Evolutionary conservation across 2,329 filamentous ascomycete genomes (phyloP), one percentile per base, ranked within the genome.

Genomic region (Neocucurbitaria cava): DNA sequence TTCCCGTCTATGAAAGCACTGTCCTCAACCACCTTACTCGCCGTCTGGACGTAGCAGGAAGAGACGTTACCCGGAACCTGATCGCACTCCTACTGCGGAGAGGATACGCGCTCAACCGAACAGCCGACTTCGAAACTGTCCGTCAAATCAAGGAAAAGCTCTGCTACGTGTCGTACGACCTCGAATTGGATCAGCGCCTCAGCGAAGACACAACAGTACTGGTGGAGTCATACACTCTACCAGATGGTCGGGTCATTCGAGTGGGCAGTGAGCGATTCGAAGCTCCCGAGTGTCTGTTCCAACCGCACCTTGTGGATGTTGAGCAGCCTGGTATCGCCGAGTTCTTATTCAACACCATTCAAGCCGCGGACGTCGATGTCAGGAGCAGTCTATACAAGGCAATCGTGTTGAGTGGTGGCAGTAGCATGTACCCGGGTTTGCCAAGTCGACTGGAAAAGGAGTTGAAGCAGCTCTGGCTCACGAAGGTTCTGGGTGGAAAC

Each of bases 101-200:
- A 66, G 95, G 95, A 40, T 99, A 99, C 77, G 92, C 95, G 31
- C 87, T 99, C 59, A 99, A 99, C 86, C 88, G 95, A 76, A 99
- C 95, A 11, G 95, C 95, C 74, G 95, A 99, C 77, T 99, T 99
- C 77, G 95, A 99, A 79, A 99, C 95, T 3, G 95, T 99, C 52
- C 71, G 95, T 59, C 94, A 98, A 78, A 98, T 99, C 82, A 99
- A 99, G 82, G 95, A 99, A 84, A 99, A 99, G 84, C 89, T 99
- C 46, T 98, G 95, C 84, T 99, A 99, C 77, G 94, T 99, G 52
- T 97, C 93, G 11, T 99, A 98, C 82, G 95, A 99, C 77, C 86
- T 99, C 52, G 92, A 96, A 78, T 84, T 99, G 50, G 95, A 99
- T 82, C 93, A 98, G 81, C 88, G 91, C 66, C 87, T 99, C 61